A percentile compares a stretch with the other conserved stretches of the same genome.
phyloP scores from a whole-genome alignment of 2,329 filamentous ascomycete genomes.

The Aureobasidium sp. region DNA sequence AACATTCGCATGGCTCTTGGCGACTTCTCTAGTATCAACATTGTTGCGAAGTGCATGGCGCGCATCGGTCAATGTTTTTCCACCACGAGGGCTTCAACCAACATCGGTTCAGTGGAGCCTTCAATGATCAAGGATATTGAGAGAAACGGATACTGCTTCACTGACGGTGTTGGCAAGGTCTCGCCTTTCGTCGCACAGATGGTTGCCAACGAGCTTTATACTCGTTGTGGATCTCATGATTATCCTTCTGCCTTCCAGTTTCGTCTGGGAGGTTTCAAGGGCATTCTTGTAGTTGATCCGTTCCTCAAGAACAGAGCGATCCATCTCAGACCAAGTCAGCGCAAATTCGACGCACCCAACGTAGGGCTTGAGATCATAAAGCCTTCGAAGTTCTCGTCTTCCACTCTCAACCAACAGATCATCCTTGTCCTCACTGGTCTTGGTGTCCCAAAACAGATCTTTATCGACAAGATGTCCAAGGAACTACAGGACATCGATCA shows the following conservation, averaged over 20 bases:
- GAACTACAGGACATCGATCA: slow-evolving; percentile 63
- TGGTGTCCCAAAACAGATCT: slow-evolving; percentile 61
- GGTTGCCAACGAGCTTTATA: slow-evolving; percentile 61
- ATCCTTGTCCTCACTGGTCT: slow-evolving; percentile 78
- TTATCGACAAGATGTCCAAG: slow-evolving; percentile 57
- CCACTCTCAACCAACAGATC: slow-evolving; percentile 81
- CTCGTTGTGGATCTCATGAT: slow-evolving; percentile 44
- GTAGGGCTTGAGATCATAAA: slow-evolving; percentile 79
- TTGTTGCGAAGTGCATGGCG: slow-evolving; percentile 84
- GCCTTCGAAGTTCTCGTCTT: slow-evolving; percentile 66
- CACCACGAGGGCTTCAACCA: slow-evolving; percentile 68
- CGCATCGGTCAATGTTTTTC: slow-evolving; percentile 93
- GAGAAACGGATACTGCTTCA: slow-evolving; percentile 72
- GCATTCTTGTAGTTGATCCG: slow-evolving; percentile 71
- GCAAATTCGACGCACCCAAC: slow-evolving; percentile 71
- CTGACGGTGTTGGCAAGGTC: slow-evolving; percentile 91
- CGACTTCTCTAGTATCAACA: slow-evolving; percentile 68
- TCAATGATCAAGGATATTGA: slow-evolving; percentile 52
- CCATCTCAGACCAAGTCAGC: slow-evolving; percentile 74
- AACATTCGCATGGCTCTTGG: slow-evolving; percentile 85
- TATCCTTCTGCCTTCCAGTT: slow-evolving; percentile 85
- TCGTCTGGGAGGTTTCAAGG: slow-evolving; percentile 86
- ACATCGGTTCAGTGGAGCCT: slow-evolving; percentile 28
- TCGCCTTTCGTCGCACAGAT: slow-evolving; percentile 68
- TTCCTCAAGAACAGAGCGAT: slow-evolving; percentile 53